Conservation (phyloP, 192 early-diverging fungal species). For the Jimgerdemannia flammicorona region DNA sequence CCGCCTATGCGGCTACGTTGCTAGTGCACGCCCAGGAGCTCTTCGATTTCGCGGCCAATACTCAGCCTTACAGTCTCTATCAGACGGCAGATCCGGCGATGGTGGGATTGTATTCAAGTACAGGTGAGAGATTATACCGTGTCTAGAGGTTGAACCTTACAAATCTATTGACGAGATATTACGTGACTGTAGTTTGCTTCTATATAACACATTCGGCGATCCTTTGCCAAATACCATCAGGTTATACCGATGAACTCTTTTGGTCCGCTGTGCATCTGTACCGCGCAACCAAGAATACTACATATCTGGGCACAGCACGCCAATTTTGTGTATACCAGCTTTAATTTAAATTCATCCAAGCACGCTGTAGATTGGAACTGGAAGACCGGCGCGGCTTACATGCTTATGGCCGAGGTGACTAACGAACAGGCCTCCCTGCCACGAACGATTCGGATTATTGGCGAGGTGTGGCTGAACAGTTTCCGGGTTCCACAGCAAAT, state of each 20-base stretch:
- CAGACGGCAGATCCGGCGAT: constrained; percentile 13
- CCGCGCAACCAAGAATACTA: constrained; percentile 29
- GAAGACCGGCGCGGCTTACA: no score
- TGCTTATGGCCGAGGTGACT: neutral
- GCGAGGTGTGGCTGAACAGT: neutral
- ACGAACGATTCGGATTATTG: neutral
- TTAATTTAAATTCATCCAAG: neutral
- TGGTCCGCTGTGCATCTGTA: constrained; percentile 47
- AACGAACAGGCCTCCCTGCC: neutral
- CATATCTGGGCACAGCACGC: constrained; percentile 11
- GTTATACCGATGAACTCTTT: constrained; percentile 41
- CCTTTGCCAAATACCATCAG: constrained; percentile 26
- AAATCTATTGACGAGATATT: no score
- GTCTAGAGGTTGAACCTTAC: neutral
- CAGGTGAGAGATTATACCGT: neutral
- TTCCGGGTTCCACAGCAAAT: neutral
- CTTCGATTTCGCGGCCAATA: constrained; percentile 32
- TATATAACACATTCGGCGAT: no score
- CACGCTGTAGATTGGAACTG: no score
- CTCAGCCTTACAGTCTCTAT: constrained; percentile 27
- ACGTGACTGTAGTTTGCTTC: neutral
- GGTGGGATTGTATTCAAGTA: neutral
- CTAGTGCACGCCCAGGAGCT: constrained; percentile 35
- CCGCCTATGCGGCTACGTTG: constrained; percentile 27
- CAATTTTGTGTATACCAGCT: neutral